These are phyloP conservation scores for Pseudisothecium myosuroides DNA, from an alignment of 225 moss, liverwort and hornwort species.

Conservation along the genomic window DNA sequence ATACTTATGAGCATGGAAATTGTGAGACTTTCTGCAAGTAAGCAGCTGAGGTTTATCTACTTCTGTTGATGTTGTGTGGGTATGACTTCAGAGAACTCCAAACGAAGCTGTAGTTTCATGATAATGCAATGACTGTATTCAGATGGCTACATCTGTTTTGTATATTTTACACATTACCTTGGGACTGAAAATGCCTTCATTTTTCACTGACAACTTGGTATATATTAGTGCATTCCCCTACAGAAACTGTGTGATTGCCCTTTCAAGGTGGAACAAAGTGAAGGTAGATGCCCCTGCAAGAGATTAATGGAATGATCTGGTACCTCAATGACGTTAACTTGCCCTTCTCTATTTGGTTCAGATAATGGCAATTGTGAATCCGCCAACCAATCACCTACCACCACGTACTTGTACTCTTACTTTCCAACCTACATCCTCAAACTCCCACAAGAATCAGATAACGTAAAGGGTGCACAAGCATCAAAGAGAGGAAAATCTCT, in stretches of 20 bases:
- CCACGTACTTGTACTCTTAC: conserved; percentile 81
- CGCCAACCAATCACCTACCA: conserved; percentile 69
- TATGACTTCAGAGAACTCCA: too few species aligned
- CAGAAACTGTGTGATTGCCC: neutral
- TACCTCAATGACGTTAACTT: conserved; percentile 81
- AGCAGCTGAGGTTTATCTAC: too few species aligned
- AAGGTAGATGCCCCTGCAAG: neutral
- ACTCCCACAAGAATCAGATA: neutral
- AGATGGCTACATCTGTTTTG: too few species aligned
- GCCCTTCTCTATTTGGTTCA: conserved; percentile 72
- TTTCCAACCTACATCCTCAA: conserved; percentile 47
- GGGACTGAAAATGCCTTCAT: too few species aligned
- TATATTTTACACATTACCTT: too few species aligned
- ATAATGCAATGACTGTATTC: too few species aligned
- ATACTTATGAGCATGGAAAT: too few species aligned
- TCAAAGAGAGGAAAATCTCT: neutral
- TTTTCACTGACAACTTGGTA: neutral
- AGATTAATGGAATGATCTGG: neutral
- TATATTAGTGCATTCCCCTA: neutral
- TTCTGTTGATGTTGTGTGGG: too few species aligned
- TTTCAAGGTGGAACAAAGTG: neutral
- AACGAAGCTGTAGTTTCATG: too few species aligned
- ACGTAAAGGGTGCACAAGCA: neutral
- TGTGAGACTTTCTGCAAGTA: too few species aligned
- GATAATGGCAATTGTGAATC: conserved; percentile 49